Conservation (phyloP, 2,329 filamentous ascomycete species). For the Aspergillus novofumigatus region DNA sequence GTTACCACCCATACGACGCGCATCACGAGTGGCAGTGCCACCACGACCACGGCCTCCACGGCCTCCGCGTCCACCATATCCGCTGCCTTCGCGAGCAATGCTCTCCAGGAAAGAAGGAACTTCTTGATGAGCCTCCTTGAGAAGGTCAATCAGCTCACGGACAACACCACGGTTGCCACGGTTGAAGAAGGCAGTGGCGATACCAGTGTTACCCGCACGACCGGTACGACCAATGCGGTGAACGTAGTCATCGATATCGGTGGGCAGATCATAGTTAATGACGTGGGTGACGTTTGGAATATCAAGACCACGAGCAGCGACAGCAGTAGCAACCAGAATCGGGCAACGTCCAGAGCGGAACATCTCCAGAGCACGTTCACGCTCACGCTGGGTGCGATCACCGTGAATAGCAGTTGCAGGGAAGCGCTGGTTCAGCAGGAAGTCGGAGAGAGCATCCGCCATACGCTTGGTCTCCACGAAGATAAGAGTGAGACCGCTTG, state of each 20-base stretch:
- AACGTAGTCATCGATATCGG: conserved; percentile 97
- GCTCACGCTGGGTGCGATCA: conserved; percentile 96
- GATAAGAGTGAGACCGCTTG: conserved; percentile 83
- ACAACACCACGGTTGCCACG: conserved; percentile 98
- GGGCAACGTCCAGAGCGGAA: conserved; percentile 95
- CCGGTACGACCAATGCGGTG: conserved; percentile 99
- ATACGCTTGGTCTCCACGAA: conserved; percentile 99
- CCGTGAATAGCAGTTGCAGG: conserved; percentile 98
- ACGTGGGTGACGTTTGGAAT: conserved; percentile 97
- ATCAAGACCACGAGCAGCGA: conserved; percentile 86
- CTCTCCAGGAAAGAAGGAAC: conserved; percentile 91
- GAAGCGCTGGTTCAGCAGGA: conserved; percentile 98
- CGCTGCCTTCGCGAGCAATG: conserved; percentile 88
- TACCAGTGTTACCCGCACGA: conserved; percentile 98
- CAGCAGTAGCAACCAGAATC: conserved; percentile 93
- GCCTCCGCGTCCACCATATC: conserved; percentile 69
- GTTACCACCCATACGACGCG: conserved; percentile 65
- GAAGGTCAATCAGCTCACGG: conserved; percentile 89
- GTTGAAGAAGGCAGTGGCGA: conserved; percentile 99
- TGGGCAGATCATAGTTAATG: conserved; percentile 98
- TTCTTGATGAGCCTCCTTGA: conserved; percentile 99
- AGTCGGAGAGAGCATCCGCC: conserved; percentile 96
- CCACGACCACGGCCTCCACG: conserved; percentile 67
- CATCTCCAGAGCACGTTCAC: conserved; percentile 95
- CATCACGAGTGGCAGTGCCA: conserved; percentile 71